Evolutionary conservation across 805 yeast species (phyloP).

Genomic region (Cyberlindnera xylosilytica): DNA sequence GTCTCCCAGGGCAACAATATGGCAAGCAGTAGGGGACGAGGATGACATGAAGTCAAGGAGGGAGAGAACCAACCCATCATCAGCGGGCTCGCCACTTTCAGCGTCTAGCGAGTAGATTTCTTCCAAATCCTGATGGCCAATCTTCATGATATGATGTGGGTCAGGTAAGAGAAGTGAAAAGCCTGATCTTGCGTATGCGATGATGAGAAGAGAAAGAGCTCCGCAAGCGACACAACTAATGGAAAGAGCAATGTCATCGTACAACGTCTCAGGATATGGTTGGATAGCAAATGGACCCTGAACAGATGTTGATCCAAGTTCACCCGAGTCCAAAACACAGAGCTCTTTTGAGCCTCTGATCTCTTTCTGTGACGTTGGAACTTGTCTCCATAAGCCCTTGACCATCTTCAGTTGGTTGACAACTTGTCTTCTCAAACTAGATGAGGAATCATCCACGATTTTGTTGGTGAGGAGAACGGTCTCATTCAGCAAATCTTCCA

Average conservation of each 20-base stretch:
- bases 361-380: slow-evolving; percentile 18
- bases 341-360: slow-evolving; percentile 24
- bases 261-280: slow-evolving; percentile 55
- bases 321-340: slow-evolving; percentile 22
- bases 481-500: slow-evolving; percentile 32
- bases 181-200: slow-evolving; percentile 30
- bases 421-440: slow-evolving; percentile 10
- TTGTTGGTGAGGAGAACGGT: slow-evolving; percentile 30
- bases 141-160: slow-evolving; percentile 34
- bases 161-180: slow-evolving; percentile 31
- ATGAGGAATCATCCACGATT: slow-evolving; percentile 19
- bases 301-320: slow-evolving; percentile 14
- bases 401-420: slow-evolving; percentile 37
- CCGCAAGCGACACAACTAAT: slow-evolving; percentile 30
- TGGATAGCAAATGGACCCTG: slow-evolving; percentile 55
- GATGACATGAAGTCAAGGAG: slow-evolving; percentile 13
- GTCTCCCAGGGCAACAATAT: neutral
- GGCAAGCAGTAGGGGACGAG: slow-evolving; percentile 1
- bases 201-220: slow-evolving; percentile 25
- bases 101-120: slow-evolving; percentile 20
- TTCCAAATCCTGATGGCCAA: slow-evolving; percentile 20
- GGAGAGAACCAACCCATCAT: neutral
- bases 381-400: slow-evolving; percentile 31
- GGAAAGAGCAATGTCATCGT: slow-evolving; percentile 41
- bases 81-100: slow-evolving; percentile 4